phyloP scores from a whole-genome alignment of 1,139 yeast species.

The Cylindricascospora bacillispora region DNA sequence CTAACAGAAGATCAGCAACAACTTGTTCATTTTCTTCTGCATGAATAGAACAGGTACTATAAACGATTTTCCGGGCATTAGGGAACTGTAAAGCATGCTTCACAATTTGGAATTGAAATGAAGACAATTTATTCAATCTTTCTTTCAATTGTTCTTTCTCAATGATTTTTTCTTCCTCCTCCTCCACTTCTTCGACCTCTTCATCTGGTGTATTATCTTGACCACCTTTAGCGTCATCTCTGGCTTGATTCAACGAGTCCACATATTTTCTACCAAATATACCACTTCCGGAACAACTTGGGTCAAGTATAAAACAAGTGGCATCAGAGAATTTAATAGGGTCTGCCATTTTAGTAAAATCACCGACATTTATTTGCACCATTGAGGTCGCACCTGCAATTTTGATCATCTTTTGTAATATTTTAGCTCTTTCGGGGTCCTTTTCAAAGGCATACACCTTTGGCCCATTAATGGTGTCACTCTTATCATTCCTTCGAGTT shows the following conservation, averaged over 20 bases:
- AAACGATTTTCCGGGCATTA: conserved; percentile 62
- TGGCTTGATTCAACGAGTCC: conserved; percentile 19
- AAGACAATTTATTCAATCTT: conserved; percentile 60
- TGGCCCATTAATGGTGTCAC: conserved; percentile 7
- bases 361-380: conserved; percentile 61
- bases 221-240: conserved; percentile 11
- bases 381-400: conserved; percentile 52
- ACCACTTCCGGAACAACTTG: conserved; percentile 96
- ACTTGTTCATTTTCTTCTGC: conserved; percentile 90
- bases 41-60: conserved; percentile 91
- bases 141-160: conserved; percentile 33
- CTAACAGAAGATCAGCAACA: conserved; percentile 61
- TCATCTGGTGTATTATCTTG: conserved; percentile 23
- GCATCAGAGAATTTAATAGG: conserved; percentile 54
- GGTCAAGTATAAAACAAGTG: conserved; percentile 82
- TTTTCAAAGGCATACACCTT: conserved; percentile 75
- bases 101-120: conserved; percentile 77
- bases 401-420: conserved; percentile 64
- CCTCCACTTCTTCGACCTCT: conserved; percentile 24
- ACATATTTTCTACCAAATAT: conserved; percentile 60
- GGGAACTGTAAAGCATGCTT: conserved; percentile 84
- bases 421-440: conserved; percentile 58
- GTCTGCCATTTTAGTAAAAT: conserved; percentile 51
- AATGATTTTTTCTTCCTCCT: conserved; percentile 22
- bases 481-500: conserved; percentile 8